A percentile compares a stretch with the other conserved stretches of the same genome.
These are phyloP conservation scores for Chalciporus sp. DNA, from an alignment of 1,284 basidiomycete genomes.

Conservation along the genomic window DNA sequence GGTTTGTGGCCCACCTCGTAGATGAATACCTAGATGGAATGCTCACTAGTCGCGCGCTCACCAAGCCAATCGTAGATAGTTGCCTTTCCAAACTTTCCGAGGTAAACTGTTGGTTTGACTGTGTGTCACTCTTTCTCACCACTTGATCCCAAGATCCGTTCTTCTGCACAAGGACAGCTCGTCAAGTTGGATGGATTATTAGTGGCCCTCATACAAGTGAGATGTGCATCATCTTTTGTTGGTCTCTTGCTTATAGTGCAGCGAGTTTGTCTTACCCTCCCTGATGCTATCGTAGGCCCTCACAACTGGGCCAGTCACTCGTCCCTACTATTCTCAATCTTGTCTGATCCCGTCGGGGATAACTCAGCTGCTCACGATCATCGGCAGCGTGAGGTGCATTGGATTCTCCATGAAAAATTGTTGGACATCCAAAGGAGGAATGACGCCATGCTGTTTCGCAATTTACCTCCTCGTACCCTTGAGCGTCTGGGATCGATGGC, in stretches of 20 bases:
- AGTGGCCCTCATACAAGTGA: slow-evolving; percentile 61
- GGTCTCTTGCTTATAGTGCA: slow-evolving; percentile 31
- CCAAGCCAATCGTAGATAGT: slow-evolving; percentile 67
- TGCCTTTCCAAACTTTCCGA: slow-evolving; percentile 70
- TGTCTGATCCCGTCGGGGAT: slow-evolving; percentile 43
- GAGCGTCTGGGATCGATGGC: slow-evolving; percentile 65
- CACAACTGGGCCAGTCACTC: slow-evolving; percentile 62
- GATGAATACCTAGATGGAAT: slow-evolving; percentile 83
- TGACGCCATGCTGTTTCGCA: slow-evolving; percentile 75
- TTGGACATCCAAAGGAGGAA: slow-evolving; percentile 69
- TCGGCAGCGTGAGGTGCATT: slow-evolving; percentile 43
- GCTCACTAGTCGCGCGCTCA: slow-evolving; percentile 63
- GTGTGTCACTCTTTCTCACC: not conserved
- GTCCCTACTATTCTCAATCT: slow-evolving; percentile 45
- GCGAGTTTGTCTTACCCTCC: slow-evolving; percentile 64
- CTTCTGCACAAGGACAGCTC: slow-evolving; percentile 56
- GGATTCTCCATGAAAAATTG: slow-evolving; percentile 51
- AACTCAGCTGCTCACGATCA: slow-evolving; percentile 35
- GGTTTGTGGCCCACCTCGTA: slow-evolving; percentile 76
- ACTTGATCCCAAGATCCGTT: slow-evolving; percentile 48
- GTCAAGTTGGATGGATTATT: slow-evolving; percentile 55
- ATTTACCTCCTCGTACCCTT: slow-evolving; percentile 60
- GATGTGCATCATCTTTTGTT: slow-evolving; percentile 9
- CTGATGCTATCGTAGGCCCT: slow-evolving; percentile 77
- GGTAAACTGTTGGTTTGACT: slow-evolving; percentile 41